Evolutionary conservation across 2,329 filamentous ascomycete species (phyloP).

Genomic region (Trichothecium roseum): DNA sequence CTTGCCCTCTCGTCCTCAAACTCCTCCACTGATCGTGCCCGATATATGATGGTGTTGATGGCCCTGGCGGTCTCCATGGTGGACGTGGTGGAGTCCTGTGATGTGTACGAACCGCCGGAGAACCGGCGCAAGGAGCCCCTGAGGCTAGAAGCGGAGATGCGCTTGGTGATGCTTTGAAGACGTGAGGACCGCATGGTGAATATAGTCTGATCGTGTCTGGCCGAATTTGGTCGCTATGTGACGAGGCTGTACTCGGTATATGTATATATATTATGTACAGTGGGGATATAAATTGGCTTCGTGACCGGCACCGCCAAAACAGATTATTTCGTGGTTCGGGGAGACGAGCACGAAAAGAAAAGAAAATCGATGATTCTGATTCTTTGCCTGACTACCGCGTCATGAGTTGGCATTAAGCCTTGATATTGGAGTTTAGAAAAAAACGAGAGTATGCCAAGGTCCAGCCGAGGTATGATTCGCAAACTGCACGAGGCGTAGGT

Average conservation of each 20-base stretch:
- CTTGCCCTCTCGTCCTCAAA: slow-evolving; percentile 45
- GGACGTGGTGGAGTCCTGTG: slow-evolving; percentile 20
- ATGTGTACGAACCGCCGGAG: slow-evolving; percentile 29
- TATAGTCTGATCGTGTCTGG: background rate
- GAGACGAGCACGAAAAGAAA: background rate
- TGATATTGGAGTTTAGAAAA: background rate
- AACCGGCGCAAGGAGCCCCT: slow-evolving; percentile 43
- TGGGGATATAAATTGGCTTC: too few relatives aligned
- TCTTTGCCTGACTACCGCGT: too few relatives aligned
- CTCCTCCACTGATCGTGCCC: slow-evolving; percentile 46
- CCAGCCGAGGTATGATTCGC: too few relatives aligned
- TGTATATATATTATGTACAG: background rate
- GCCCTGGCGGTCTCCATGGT: slow-evolving; percentile 32
- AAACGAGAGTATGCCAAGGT: too few relatives aligned
- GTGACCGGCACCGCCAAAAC: too few relatives aligned
- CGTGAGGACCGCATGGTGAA: slow-evolving; percentile 33
- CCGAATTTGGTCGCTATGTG: background rate
- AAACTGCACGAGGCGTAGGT: background rate
- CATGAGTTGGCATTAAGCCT: background rate
- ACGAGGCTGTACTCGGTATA: background rate
- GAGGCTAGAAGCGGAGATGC: slow-evolving; percentile 38
- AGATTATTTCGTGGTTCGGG: background rate
- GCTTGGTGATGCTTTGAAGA: slow-evolving; percentile 38
- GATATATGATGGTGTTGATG: slow-evolving; percentile 49
- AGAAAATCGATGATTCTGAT: too few relatives aligned